A percentile compares a stretch with the other conserved stretches of the same genome.
phyloP scores from a whole-genome alignment of 108 stramenopile species.

The Mayamaea pseudoterrestris region DNA sequence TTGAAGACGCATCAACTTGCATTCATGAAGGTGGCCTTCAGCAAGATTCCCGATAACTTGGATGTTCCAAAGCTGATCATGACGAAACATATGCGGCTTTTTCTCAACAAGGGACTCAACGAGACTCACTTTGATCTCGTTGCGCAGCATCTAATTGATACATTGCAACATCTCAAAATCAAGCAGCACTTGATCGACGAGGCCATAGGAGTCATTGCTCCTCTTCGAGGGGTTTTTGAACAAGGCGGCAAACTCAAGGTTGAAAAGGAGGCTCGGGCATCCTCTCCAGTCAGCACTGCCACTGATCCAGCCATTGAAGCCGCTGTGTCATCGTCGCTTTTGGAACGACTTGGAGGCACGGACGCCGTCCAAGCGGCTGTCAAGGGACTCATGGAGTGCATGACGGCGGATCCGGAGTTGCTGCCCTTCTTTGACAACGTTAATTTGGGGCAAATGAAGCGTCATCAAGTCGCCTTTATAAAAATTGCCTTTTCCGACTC shows the following conservation, averaged over 20 bases:
- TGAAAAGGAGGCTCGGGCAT: neutral
- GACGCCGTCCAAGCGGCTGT: neutral
- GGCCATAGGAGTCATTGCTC: constrained; percentile 8
- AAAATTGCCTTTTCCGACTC: neutral
- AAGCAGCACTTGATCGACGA: constrained; percentile 7
- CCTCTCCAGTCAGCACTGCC: no score
- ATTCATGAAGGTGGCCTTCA: constrained; percentile 8
- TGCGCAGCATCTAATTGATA: constrained; percentile 9
- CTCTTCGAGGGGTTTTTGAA: constrained; percentile 14
- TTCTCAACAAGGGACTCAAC: constrained; percentile 10
- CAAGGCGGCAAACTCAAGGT: constrained; percentile 9
- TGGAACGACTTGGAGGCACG: neutral
- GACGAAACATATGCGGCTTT: constrained; percentile 8
- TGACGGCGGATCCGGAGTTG: neutral
- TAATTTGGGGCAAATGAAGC: neutral
- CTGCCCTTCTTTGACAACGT: neutral
- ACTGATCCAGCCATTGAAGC: neutral
- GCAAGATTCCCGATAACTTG: neutral
- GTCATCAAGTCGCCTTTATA: neutral
- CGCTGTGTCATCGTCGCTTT: neutral
- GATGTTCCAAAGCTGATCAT: constrained; percentile 7
- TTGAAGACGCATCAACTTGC: constrained; percentile 10
- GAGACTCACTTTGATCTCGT: constrained; percentile 21
- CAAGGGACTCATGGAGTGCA: neutral
- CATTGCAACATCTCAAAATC: constrained; percentile 5